A percentile compares a stretch with the other conserved stretches of the same genome.
phyloP scores from a whole-genome alignment of 345 rosid genomes.

The Cochlearia excelsa region DNA sequence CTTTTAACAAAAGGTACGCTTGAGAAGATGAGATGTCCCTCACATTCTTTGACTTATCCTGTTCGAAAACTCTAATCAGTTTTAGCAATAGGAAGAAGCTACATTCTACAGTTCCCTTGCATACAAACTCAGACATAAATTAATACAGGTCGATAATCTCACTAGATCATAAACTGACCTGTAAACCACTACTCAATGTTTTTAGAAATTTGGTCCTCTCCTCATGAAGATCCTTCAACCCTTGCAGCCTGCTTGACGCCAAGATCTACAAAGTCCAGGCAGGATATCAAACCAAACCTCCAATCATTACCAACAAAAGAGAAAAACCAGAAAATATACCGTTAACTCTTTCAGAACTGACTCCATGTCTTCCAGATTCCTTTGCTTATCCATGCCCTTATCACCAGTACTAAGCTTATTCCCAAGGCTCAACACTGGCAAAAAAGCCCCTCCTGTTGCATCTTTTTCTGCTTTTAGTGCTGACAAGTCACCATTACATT shows the following conservation, averaged over 20 bases:
- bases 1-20: conserved; percentile 53
- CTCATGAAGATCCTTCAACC: conserved; percentile 69
- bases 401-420: conserved; percentile 60
- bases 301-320: conserved; percentile 24
- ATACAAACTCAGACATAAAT: conserved; percentile 16
- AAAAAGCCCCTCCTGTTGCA: conserved; percentile 68
- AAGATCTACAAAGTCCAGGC: conserved; percentile 55
- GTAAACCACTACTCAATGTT: conserved; percentile 49
- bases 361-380: conserved; percentile 75
- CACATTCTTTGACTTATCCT: conserved; percentile 71
- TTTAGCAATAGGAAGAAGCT: conserved; percentile 16
- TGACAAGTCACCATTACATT: conserved; percentile 60
- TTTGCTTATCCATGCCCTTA: conserved; percentile 63
- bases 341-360: conserved; percentile 54
- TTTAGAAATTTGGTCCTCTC: conserved; percentile 66
- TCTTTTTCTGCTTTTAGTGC: conserved; percentile 79
- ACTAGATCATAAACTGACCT: conserved; percentile 46
- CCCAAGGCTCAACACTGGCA: conserved; percentile 67
- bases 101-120: conserved; percentile 22
- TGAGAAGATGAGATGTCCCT: conserved; percentile 67
- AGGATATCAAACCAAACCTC: conserved; percentile 21
- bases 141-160: conserved; percentile 3
- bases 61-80: conserved; percentile 33
- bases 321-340: conserved; percentile 43
- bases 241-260: conserved; percentile 61